A percentile compares a stretch with the other conserved stretches of the same genome.
These are phyloP conservation scores for Coccomyxa subellipsoidea DNA, from an alignment of 163 green algal species.

Conservation along the genomic window DNA sequence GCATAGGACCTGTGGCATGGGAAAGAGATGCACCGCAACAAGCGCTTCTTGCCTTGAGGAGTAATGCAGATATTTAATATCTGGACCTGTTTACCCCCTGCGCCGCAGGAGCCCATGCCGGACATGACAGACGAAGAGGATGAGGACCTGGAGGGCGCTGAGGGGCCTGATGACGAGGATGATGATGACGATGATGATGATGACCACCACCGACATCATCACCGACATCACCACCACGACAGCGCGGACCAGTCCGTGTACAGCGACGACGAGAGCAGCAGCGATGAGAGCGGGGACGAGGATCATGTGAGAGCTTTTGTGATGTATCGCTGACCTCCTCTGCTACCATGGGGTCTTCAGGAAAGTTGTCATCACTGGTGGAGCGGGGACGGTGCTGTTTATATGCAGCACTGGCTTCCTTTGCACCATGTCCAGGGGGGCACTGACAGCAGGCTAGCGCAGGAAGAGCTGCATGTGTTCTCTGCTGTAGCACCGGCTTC, in stretches of 20 bases:
- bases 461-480: no score
- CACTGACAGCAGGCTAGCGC: no score
- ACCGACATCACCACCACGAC: background rate
- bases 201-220: background rate
- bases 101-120: background rate
- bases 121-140: conserved; percentile 11
- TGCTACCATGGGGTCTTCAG: no score
- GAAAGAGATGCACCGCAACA: no score
- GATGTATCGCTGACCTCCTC: background rate
- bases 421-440: no score
- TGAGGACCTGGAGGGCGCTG: conserved; percentile 32
- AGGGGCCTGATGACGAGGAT: conserved; percentile 14
- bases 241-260: background rate
- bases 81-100: background rate
- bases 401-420: no score
- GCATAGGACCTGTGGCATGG: no score
- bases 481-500: no score
- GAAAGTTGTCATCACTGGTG: no score
- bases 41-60: no score
- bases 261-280: conserved; percentile 3
- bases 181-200: conserved; percentile 12
- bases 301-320: background rate
- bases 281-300: background rate
- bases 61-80: no score
- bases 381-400: no score